Evolutionary conservation across 805 yeast species (phyloP).

Genomic region (Zygotorulaspora sp.): DNA sequence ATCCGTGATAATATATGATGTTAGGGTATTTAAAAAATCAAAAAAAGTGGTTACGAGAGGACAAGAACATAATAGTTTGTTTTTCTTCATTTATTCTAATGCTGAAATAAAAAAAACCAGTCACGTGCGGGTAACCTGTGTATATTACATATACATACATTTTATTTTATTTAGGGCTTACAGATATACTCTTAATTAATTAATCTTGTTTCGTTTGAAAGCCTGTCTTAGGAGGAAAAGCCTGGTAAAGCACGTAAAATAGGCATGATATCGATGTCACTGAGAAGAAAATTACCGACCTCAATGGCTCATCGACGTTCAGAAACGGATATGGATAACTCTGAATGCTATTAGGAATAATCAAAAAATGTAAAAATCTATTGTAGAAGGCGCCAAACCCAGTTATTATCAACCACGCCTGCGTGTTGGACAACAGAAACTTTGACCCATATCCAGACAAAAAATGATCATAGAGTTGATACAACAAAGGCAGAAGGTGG

Average conservation of each 20-base stretch:
- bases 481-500: constrained; percentile 55
- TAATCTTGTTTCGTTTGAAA: background rate
- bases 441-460: constrained; percentile 43
- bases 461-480: constrained; percentile 50
- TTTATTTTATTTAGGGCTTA: background rate
- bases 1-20: constrained; percentile 30
- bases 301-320: constrained; percentile 44
- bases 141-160: too few relatives aligned
- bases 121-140: constrained; percentile 1
- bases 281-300: constrained; percentile 45
- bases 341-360: constrained; percentile 45
- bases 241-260: constrained; percentile 31
- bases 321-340: constrained; percentile 66
- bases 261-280: constrained; percentile 41
- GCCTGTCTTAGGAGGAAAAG: constrained; percentile 23
- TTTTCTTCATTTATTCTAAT: too few relatives aligned
- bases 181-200: background rate
- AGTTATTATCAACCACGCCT: constrained; percentile 40
- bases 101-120: too few relatives aligned
- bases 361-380: constrained; percentile 44
- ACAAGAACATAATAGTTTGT: too few relatives aligned
- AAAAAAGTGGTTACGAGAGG: background rate
- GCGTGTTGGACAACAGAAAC: constrained; percentile 34
- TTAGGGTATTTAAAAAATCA: constrained; percentile 15
- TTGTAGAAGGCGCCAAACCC: constrained; percentile 48